These are phyloP conservation scores for Xeromyces bisporus DNA, from an alignment of 495 filamentous ascomycete species.

Conservation along the genomic window DNA sequence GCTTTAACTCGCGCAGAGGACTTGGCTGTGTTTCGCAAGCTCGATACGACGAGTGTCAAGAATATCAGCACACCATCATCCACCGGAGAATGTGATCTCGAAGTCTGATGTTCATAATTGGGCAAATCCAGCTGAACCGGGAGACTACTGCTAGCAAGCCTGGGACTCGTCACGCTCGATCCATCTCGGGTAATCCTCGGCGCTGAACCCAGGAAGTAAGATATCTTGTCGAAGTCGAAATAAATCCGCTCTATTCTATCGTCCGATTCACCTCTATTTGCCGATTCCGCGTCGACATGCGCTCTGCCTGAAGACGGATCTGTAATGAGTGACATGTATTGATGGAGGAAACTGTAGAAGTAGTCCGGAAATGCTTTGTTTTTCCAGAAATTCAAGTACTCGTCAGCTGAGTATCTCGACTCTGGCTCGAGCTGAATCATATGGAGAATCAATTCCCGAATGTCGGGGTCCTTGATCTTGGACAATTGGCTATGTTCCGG, in stretches of 20 bases:
- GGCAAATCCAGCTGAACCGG: slow-evolving; percentile 85
- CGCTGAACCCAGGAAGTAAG: slow-evolving; percentile 58
- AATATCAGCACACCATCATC: slow-evolving; percentile 94
- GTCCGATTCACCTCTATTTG: slow-evolving; percentile 67
- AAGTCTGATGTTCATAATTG: slow-evolving; percentile 51
- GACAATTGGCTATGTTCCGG: slow-evolving; percentile 60
- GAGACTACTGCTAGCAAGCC: slow-evolving; percentile 28
- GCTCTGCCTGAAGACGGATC: slow-evolving; percentile 71
- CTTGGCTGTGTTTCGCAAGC: slow-evolving; percentile 73
- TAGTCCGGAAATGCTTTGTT: slow-evolving; percentile 85
- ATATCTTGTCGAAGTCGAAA: slow-evolving; percentile 93
- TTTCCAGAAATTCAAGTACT: slow-evolving; percentile 86
- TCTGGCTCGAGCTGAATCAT: slow-evolving; percentile 94
- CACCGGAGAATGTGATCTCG: slow-evolving; percentile 12
- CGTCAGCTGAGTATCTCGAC: slow-evolving; percentile 80
- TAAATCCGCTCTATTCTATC: slow-evolving; percentile 86
- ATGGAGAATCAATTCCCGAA: slow-evolving; percentile 73
- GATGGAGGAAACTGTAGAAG: slow-evolving; percentile 92
- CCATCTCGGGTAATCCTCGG: slow-evolving; percentile 7
- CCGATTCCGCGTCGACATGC: slow-evolving; percentile 40
- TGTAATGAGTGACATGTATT: slow-evolving; percentile 92
- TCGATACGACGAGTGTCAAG: slow-evolving; percentile 70
- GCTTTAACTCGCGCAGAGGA: slow-evolving; percentile 75
- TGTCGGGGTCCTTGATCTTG: slow-evolving; percentile 73
- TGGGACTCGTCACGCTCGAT: slow-evolving; percentile 10